These are phyloP conservation scores for Sechiopsis laciniata DNA, from an alignment of 306 rosid genomes.

Conservation along the genomic window DNA sequence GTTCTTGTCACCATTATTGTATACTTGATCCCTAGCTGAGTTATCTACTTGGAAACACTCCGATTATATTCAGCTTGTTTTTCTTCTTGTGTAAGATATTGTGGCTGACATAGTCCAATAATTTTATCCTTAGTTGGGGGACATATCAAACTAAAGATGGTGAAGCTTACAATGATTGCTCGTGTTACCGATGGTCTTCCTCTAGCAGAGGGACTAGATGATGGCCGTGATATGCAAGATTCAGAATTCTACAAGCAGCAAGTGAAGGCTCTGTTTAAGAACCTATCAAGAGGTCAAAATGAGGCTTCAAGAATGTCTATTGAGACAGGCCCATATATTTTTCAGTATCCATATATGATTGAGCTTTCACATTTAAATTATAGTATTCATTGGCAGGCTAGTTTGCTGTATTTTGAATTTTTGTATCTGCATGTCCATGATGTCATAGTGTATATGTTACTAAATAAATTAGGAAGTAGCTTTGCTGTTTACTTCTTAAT, in stretches of 20 bases:
- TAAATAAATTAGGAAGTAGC: not conserved
- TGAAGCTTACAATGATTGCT: constrained; percentile 94
- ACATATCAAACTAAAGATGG: constrained; percentile 61
- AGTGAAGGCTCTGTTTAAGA: constrained; percentile 89
- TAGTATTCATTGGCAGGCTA: not conserved
- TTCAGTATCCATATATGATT: constrained; percentile 72
- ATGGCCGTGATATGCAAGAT: constrained; percentile 77
- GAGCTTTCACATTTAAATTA: constrained; percentile 3
- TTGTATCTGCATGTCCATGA: not conserved
- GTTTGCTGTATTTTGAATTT: not conserved
- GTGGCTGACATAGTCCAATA: not conserved
- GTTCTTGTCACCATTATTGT: not conserved
- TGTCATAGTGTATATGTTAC: constrained; percentile 1
- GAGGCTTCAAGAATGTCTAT: constrained; percentile 98
- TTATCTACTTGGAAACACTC: not conserved
- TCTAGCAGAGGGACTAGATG: constrained; percentile 91
- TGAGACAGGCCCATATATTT: constrained; percentile 90
- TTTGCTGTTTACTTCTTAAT: not conserved
- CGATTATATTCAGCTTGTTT: not conserved
- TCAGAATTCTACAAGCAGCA: constrained; percentile 84
- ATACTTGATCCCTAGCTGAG: not conserved
- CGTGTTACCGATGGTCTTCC: constrained; percentile 98
- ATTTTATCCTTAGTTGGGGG: constrained; percentile 19
- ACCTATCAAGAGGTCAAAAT: constrained; percentile 82
- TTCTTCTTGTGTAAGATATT: not conserved